A percentile compares a stretch with the other conserved stretches of the same genome.
phyloP scores from a whole-genome alignment of 2,329 filamentous ascomycete species.

The Biscogniauxia mediterranea region DNA sequence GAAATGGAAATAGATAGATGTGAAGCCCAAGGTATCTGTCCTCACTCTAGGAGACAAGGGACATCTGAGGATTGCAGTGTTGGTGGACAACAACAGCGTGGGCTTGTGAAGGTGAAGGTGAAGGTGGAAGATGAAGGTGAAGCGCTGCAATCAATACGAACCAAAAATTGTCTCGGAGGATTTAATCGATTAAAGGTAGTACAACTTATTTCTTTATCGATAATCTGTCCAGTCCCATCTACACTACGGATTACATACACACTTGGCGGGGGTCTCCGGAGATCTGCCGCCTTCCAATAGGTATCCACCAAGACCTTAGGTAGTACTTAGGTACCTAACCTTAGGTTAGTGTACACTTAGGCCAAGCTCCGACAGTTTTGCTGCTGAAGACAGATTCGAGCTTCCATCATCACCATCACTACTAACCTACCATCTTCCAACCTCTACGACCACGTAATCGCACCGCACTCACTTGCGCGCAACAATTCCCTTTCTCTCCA shows the following conservation, averaged over 20 bases:
- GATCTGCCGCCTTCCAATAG: neutral
- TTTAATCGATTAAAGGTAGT: slow-evolving; percentile 5
- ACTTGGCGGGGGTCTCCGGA: neutral
- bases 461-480: too few relatives aligned
- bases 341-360: too few relatives aligned
- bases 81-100: neutral
- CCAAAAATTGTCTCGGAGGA: slow-evolving; percentile 21
- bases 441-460: too few relatives aligned
- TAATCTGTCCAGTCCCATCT: neutral
- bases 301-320: too few relatives aligned
- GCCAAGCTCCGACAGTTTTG: too few relatives aligned
- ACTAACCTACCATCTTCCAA: neutral
- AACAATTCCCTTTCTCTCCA: too few relatives aligned
- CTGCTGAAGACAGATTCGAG: neutral
- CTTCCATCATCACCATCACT: neutral
- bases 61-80: neutral
- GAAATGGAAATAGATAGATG: too few relatives aligned
- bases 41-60: too few relatives aligned
- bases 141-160: slow-evolving; percentile 13
- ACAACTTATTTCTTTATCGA: neutral
- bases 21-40: too few relatives aligned
- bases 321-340: neutral
- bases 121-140: neutral
- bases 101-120: neutral
- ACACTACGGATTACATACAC: too few relatives aligned